Evolutionary conservation across 495 filamentous ascomycete species (phyloP).

Genomic region (Penicillium mononematosum): DNA sequence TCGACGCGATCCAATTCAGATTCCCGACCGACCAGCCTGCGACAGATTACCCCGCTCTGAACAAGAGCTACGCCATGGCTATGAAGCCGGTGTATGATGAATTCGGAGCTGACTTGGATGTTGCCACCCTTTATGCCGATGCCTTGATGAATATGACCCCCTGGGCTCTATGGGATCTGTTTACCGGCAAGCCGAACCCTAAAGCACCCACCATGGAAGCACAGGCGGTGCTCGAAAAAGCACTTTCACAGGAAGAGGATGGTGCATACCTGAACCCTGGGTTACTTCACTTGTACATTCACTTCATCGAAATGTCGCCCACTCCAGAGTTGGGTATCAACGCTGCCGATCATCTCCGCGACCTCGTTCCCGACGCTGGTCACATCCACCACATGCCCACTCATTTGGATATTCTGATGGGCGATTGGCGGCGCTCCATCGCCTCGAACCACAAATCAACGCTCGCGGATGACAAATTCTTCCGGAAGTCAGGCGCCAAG

Average conservation of each 20-base stretch:
- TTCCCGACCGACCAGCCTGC: slow-evolving; percentile 42
- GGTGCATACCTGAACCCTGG: slow-evolving; percentile 51
- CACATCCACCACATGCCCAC: slow-evolving; percentile 69
- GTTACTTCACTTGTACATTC: slow-evolving; percentile 64
- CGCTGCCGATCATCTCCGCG: slow-evolving; percentile 55
- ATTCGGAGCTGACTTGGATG: slow-evolving; percentile 53
- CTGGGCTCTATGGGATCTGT: slow-evolving; percentile 59
- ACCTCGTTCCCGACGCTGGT: slow-evolving; percentile 59
- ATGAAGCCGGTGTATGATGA: slow-evolving; percentile 54
- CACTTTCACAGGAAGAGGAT: slow-evolving; percentile 39
- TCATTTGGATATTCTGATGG: slow-evolving; percentile 62
- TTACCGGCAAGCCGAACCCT: slow-evolving; percentile 52
- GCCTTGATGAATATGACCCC: slow-evolving; percentile 64
- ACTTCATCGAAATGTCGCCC: slow-evolving; percentile 66
- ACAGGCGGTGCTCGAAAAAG: slow-evolving; percentile 50
- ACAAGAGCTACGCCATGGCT: slow-evolving; percentile 53
- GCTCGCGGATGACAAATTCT: slow-evolving; percentile 55
- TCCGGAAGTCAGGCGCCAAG: slow-evolving; percentile 42
- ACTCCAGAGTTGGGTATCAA: slow-evolving; percentile 55
- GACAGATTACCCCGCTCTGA: slow-evolving; percentile 45
- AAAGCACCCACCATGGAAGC: slow-evolving; percentile 53
- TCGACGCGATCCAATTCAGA: slow-evolving; percentile 52
- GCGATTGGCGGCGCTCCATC: slow-evolving; percentile 59
- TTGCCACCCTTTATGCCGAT: slow-evolving; percentile 59
- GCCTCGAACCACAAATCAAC: slow-evolving; percentile 55